Evolutionary conservation across 2,329 filamentous ascomycete species (phyloP), one percentile per base, ranked within the genome.

Genomic region (Monosporascus ibericus): DNA sequence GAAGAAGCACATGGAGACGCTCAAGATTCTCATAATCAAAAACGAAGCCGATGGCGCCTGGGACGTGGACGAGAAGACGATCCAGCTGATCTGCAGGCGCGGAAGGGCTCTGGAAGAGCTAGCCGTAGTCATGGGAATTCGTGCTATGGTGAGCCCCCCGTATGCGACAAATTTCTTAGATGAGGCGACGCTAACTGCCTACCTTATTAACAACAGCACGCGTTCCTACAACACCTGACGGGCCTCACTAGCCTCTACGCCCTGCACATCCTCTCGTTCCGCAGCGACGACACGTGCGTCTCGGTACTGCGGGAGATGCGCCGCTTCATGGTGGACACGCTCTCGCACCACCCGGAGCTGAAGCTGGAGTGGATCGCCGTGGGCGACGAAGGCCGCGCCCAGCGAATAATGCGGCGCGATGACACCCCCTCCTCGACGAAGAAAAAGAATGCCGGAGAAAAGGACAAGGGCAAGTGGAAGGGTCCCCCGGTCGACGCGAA

Each of bases 311-410:
- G 74, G 18, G 81, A 85, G 65, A 77, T 78, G 2, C 72, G 77
- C 40, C 74, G 72, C n/a, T 85, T 85, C 61, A 73, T 81, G 27
- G 72, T 82, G 9, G 82, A 86, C 62, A 80, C 73, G 34, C 64
- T 85, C 2, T 75, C 77, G 2, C 78, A 84, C 53, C 72, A 79
- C 53, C 79, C 79, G 0, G 62, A 76, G 9, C 69, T 82, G 61
- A 78, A 78, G 58, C 70, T 86, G 2, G 78, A 84, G 61, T 85
- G 78, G 72, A 68, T 86, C 18, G 77, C 79, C 5, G 75, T 84
- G 53, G 76, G 78, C 44, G 77, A 72, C 17, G 66, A 76, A 9
- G 70, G 77, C 50, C 65, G 68, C 1, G 74, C 79, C 5, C 75
- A 80, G 36, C 73, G 73, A 20, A 71, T 84, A 18, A 63, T 79